Evolutionary conservation across 306 rosid species (phyloP), one percentile per base, ranked within the genome.

Genomic region (Pyrus bretschneideri): DNA sequence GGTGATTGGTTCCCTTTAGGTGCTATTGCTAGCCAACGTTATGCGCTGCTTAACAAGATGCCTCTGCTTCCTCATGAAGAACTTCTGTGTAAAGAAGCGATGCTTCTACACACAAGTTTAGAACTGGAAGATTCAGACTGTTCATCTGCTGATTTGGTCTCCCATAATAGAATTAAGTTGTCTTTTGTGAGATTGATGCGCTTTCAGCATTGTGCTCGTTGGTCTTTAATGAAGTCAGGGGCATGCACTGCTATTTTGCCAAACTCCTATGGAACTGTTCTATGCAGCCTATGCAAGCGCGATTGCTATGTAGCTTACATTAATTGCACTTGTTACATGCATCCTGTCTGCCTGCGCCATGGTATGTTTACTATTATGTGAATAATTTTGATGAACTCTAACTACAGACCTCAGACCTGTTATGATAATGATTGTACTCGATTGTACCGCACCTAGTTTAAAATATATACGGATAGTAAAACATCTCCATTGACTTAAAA

Each of bases 1-100:
- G 93, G 96, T 33, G 92, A 89, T 87, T 96, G 99, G 99, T 96
- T 96, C 84, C 97, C 93, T 65, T 70, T 92, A 77, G 98, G 98
- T 35, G 98, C 93, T 81, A 79, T 88, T 81, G 97, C 98, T 51
- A 92, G 97, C 89, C 89, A 83, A 73, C 91, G 96, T 76, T 96
- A 96, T 85, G 90, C 99, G 11, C 75, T 74, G 81, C 98, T 96
- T 59, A 88, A 87, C 83, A 89, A 96, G 90, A 68, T 89, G 80
- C 99, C 98, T 75, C 79, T 96, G 74, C 88, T 96, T 80, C 98
- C 98, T 54, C 96, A 96, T 30, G 99, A 96, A 86, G 99, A 96
- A 83, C 90, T 96, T 72, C 78, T 96, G 63, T 91, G 98, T 84
- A 91, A 96, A 88, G 99, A 96, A 88, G 97, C 98, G 69, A 82